Evolutionary conservation across 495 filamentous ascomycete species (phyloP).

Genomic region (Aspergillus carlsbadensis): DNA sequence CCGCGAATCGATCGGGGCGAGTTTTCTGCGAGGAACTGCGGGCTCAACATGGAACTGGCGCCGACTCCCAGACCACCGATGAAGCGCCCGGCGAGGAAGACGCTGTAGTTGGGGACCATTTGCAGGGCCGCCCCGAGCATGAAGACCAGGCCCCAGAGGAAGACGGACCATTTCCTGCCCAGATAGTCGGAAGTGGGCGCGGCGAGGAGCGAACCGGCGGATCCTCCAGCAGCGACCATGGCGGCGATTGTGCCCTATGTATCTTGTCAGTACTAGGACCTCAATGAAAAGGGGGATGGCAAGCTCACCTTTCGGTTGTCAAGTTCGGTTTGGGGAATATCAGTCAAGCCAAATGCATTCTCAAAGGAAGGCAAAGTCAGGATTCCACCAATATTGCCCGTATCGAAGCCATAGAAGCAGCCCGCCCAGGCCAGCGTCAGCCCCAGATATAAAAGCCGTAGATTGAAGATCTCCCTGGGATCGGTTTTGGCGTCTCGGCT

Average conservation of each 20-base stretch:
- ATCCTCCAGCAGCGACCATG: slow-evolving; percentile 58
- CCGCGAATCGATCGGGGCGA: slow-evolving; percentile 34
- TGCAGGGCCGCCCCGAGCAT: slow-evolving; percentile 58
- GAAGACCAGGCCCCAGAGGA: slow-evolving; percentile 51
- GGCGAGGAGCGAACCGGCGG: slow-evolving; percentile 55
- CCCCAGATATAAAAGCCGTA: slow-evolving; percentile 24
- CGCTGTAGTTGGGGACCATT: slow-evolving; percentile 48
- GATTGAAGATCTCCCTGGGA: slow-evolving; percentile 28
- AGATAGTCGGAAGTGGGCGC: slow-evolving; percentile 54
- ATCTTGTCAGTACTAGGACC: slow-evolving; percentile 29
- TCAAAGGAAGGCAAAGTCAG: slow-evolving; percentile 59
- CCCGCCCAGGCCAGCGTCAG: slow-evolving; percentile 27
- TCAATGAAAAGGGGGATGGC: slow-evolving; percentile 39
- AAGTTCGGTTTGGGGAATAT: slow-evolving; percentile 15
- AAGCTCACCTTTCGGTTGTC: slow-evolving; percentile 21
- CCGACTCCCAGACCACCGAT: slow-evolving; percentile 24
- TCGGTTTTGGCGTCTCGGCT: slow-evolving; percentile 25
- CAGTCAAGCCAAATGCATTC: slow-evolving; percentile 28
- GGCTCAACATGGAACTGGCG: slow-evolving; percentile 24
- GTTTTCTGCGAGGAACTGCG: slow-evolving; percentile 25
- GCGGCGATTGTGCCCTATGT: slow-evolving; percentile 60
- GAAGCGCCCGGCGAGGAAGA: slow-evolving; percentile 25
- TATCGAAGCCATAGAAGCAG: slow-evolving; percentile 58
- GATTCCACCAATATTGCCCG: slow-evolving; percentile 64
- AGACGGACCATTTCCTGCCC: slow-evolving; percentile 52